phyloP scores from a whole-genome alignment of 2,329 filamentous ascomycete genomes.

The Colletotrichum brevisporum region DNA sequence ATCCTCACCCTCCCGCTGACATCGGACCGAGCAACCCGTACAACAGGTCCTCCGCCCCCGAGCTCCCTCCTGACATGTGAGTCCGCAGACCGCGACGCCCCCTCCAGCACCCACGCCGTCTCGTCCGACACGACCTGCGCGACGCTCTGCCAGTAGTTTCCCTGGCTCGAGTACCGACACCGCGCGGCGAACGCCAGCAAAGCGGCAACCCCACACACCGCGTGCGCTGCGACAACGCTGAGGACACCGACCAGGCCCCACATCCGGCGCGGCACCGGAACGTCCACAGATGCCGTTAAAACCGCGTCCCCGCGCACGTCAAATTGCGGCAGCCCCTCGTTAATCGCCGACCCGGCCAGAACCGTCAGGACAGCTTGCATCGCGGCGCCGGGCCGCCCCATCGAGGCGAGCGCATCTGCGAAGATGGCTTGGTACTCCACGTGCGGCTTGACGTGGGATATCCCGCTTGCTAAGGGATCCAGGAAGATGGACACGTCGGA shows the following conservation, averaged over 20 bases:
- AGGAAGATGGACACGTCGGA: slow-evolving; percentile 39
- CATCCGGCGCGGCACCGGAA: neutral
- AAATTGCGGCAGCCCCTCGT: slow-evolving; percentile 39
- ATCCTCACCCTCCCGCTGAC: slow-evolving; percentile 18
- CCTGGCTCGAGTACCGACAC: slow-evolving; percentile 42
- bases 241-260: slow-evolving; percentile 4
- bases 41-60: neutral
- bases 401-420: slow-evolving; percentile 39
- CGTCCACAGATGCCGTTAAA: neutral
- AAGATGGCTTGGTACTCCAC: slow-evolving; percentile 43
- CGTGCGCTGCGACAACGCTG: slow-evolving; percentile 21
- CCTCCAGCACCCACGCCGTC: slow-evolving; percentile 42
- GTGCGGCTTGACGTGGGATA: slow-evolving; percentile 40
- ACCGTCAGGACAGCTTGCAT: slow-evolving; percentile 42
- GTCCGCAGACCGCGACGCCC: slow-evolving; percentile 40
- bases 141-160: slow-evolving; percentile 44
- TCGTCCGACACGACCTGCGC: slow-evolving; percentile 44
- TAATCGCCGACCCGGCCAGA: slow-evolving; percentile 40
- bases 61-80: slow-evolving; percentile 13
- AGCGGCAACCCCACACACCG: slow-evolving; percentile 37
- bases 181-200: slow-evolving; percentile 39
- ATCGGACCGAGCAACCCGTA: neutral
- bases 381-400: slow-evolving; percentile 40
- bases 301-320: slow-evolving; percentile 23
- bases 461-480: slow-evolving; percentile 39